These are phyloP conservation scores for Ceratobasidium sp. DNA, from an alignment of 1,284 basidiomycete species.

Conservation along the genomic window DNA sequence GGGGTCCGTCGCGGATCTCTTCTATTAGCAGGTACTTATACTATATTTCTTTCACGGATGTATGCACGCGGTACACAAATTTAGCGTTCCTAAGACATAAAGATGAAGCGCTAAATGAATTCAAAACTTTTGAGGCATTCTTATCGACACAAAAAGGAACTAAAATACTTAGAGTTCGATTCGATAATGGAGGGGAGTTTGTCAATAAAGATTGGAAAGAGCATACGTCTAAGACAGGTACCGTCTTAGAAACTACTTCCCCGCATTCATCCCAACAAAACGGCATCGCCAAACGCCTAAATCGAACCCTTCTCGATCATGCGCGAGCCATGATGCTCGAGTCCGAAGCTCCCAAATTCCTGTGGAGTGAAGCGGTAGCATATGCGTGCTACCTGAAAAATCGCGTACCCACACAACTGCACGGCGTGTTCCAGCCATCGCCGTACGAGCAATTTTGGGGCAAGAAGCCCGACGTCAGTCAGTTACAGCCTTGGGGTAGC, in stretches of 20 bases:
- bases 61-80: no score
- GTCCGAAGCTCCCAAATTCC: constrained; percentile 54
- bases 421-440: constrained; percentile 54
- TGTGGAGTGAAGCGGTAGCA: no score
- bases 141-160: no score
- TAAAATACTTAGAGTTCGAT: no score
- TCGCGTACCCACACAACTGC: constrained; percentile 55
- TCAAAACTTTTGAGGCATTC: no score
- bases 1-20: no score
- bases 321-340: constrained; percentile 52
- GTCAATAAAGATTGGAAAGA: not conserved
- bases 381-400: constrained; percentile 58
- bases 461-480: constrained; percentile 57
- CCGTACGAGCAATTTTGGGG: constrained; percentile 54
- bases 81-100: no score
- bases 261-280: constrained; percentile 57
- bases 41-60: no score
- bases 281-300: constrained; percentile 51
- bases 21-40: no score
- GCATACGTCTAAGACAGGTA: constrained; percentile 44
- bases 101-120: no score
- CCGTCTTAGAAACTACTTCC: constrained; percentile 54
- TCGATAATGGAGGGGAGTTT: no score
- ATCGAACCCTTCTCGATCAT: constrained; percentile 54
- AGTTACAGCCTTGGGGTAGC: constrained; percentile 5